Base-by-base conservation (phyloP, 768 basidiomycete species). In the Pisolithus sp. region DNA sequence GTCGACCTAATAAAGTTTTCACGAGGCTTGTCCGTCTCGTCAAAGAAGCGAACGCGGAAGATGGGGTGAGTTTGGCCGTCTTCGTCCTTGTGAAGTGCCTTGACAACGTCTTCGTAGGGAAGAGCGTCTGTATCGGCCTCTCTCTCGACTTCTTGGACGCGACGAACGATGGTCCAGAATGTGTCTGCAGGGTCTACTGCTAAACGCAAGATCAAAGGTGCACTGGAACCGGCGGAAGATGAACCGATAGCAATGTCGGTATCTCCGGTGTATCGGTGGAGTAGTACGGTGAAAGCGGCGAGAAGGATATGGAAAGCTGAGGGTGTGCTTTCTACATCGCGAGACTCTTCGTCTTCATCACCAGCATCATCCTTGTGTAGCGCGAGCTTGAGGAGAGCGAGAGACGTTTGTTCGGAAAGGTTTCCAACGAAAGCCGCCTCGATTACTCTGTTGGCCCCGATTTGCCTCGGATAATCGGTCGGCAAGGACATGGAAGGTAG, bases 41-140 rank as follows among this genome's bases (percentile, higher is more conserved):
- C 93, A 66, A 96, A 93, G 76, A 97, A 96, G n/a, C 93, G 84
- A 39, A 96, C 93, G 47, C 93, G 82, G 72, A 96, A 97, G 24
- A 97, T 75, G 4, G 87, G 87, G 2, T 73, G 67, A 15, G 68
- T 60, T 15, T 67, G 69, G 31, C 84, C 85, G 17, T 85, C 80
- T 57, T 80, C 85, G 60, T 76, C 79, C 60, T 80, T 80, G 50
- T 76, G 78, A 47, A 96, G 71, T 8, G 82, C 86, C 43, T 76
- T 77, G 17, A 86, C 76, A 51, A 97, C 78, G 1, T 73, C 68
- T 56, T 93, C 88, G 64, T 92, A 92, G 0, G 94, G 88, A 5
- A 95, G 72, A 2, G 78, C 79, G 63, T 97, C 90, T 4, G 74
- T 73, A 57, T 91, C 86, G 1, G 92, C 92, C 64, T 96, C 86